Conservation (phyloP, 2,329 filamentous ascomycete genomes). For the Madurella fahalii region DNA sequence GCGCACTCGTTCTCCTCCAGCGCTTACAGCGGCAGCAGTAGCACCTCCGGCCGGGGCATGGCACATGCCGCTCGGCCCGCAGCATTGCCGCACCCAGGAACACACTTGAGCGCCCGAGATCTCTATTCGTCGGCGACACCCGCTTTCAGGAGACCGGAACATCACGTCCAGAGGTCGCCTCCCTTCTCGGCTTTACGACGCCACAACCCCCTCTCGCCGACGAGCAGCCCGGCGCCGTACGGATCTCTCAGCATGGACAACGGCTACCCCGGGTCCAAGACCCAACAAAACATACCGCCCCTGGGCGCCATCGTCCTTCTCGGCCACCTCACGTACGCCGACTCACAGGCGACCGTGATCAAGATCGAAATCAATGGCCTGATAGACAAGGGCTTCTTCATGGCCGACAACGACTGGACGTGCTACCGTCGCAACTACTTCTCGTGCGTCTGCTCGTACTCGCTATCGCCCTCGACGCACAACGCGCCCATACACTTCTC, state of each 20-base stretch:
- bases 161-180: conserved; percentile 46
- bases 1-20: conserved; percentile 19
- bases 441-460: conserved; percentile 75
- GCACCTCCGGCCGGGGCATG: conserved; percentile 51
- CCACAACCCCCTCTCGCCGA: conserved; percentile 48
- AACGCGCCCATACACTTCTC: conserved; percentile 49
- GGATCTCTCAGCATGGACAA: conserved; percentile 50
- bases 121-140: conserved; percentile 51
- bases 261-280: conserved; percentile 37
- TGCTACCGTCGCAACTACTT: conserved; percentile 93
- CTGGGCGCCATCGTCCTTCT: conserved; percentile 48
- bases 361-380: conserved; percentile 71
- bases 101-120: conserved; percentile 49
- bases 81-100: conserved; percentile 48
- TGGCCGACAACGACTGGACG: conserved; percentile 78
- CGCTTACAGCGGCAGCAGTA: conserved; percentile 42
- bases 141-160: conserved; percentile 44
- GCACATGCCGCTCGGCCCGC: conserved; percentile 53
- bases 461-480: conserved; percentile 52
- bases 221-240: conserved; percentile 46
- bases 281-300: conserved; percentile 48
- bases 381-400: conserved; percentile 88
- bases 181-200: conserved; percentile 47
- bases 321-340: conserved; percentile 58
- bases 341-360: conserved; percentile 50